These are phyloP conservation scores for Pleurotus ostreatus DNA, from an alignment of 768 basidiomycete genomes.

Conservation along the genomic window DNA sequence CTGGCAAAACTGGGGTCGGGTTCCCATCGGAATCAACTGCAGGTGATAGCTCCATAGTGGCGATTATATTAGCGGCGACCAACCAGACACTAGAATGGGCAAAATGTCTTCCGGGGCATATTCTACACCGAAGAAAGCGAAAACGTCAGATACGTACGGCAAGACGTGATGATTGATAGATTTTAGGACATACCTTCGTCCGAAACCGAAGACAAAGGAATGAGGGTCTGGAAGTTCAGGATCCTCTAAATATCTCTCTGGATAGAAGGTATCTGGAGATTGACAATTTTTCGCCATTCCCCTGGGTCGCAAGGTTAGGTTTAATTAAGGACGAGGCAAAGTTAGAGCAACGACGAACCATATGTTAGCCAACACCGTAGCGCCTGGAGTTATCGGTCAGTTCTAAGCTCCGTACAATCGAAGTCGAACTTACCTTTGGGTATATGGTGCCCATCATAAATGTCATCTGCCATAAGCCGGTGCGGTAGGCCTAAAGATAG, in stretches of 20 bases:
- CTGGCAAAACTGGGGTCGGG: constrained; percentile 31
- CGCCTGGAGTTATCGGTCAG: constrained; percentile 14
- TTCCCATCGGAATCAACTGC: constrained; percentile 37
- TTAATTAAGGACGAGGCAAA: neutral
- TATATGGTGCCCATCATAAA: constrained; percentile 42
- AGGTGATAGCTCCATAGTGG: constrained; percentile 41
- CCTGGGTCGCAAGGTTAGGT: constrained; percentile 11
- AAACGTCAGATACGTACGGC: no score
- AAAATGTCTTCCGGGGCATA: constrained; percentile 54
- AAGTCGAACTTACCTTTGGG: constrained; percentile 33
- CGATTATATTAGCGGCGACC: constrained; percentile 38
- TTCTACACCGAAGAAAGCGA: constrained; percentile 21
- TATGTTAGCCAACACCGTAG: constrained; percentile 37
- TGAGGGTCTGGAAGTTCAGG: constrained; percentile 38
- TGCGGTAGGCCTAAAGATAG: constrained; percentile 36
- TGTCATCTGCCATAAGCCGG: constrained; percentile 47
- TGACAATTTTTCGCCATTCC: constrained; percentile 31
- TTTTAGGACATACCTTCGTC: constrained; percentile 36
- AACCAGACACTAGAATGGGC: constrained; percentile 46
- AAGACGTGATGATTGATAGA: neutral
- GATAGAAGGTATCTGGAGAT: constrained; percentile 40
- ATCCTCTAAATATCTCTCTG: constrained; percentile 44
- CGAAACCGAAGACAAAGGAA: constrained; percentile 54
- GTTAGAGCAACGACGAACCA: constrained; percentile 1
- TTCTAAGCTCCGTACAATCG: no score